phyloP scores from a whole-genome alignment of 2,329 filamentous ascomycete genomes.

The Bipolaris zeicola region DNA sequence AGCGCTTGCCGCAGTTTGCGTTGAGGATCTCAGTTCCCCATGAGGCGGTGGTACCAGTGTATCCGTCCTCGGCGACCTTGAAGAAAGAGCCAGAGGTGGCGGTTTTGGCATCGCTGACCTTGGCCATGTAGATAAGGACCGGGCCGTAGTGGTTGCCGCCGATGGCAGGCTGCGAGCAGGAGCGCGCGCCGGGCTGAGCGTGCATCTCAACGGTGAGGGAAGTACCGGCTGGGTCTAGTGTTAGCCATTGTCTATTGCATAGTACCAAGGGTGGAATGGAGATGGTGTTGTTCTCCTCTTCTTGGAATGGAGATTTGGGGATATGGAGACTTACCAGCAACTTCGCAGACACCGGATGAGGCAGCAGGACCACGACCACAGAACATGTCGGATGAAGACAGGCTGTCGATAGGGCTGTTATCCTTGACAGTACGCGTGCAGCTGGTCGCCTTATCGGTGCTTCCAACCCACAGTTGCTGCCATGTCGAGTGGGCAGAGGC shows the following conservation, averaged over 20 bases:
- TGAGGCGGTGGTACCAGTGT: conserved; percentile 42
- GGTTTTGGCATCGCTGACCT: conserved; percentile 44
- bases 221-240: conserved; percentile 32
- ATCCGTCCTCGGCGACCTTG: conserved; percentile 48
- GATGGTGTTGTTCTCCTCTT: background rate
- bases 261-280: background rate
- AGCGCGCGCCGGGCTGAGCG: conserved; percentile 41
- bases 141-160: conserved; percentile 49
- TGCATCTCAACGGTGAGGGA: conserved; percentile 48
- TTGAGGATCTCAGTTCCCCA: conserved; percentile 49
- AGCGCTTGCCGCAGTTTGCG: conserved; percentile 46
- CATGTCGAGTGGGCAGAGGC: conserved; percentile 49
- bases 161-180: conserved; percentile 42
- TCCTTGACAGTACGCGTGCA: conserved; percentile 44
- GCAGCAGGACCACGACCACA: conserved; percentile 41
- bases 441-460: conserved; percentile 35
- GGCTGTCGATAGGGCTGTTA: conserved; percentile 42
- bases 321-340: conserved; percentile 34
- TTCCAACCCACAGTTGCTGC: conserved; percentile 48
- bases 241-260: conserved; percentile 13
- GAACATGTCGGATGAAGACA: conserved; percentile 44
- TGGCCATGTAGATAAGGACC: conserved; percentile 48
- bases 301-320: background rate
- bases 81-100: conserved; percentile 42
- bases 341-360: conserved; percentile 38